phyloP scores from a whole-genome alignment of 2,329 filamentous ascomycete genomes.

The Alternaria angustiovoidea region DNA sequence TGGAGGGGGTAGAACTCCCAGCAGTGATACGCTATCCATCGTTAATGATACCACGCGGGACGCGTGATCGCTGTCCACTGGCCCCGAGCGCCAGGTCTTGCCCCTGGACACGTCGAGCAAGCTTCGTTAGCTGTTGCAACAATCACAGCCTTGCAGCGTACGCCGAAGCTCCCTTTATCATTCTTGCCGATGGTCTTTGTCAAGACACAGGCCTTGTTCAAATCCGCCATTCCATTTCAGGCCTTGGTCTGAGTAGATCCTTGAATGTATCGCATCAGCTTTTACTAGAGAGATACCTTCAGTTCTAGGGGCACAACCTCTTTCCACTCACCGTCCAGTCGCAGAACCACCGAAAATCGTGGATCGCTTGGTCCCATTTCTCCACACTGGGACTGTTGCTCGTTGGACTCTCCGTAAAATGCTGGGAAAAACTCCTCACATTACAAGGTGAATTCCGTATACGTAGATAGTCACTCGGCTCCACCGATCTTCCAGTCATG shows the following conservation, averaged over 20 bases:
- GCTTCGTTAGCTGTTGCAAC: background rate
- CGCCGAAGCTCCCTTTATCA: background rate
- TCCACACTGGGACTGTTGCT: background rate
- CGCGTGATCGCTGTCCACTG: background rate
- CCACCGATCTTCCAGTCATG: background rate
- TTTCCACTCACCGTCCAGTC: background rate
- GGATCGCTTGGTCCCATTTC: background rate
- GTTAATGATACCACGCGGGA: background rate
- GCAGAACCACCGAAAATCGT: background rate
- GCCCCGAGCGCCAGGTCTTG: background rate
- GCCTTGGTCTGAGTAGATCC: background rate
- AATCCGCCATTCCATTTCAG: background rate
- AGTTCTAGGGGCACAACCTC: background rate
- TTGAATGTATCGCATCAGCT: background rate
- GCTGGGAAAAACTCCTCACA: background rate
- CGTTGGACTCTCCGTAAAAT: background rate
- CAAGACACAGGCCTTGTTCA: background rate
- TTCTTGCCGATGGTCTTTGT: background rate
- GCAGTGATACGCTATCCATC: background rate
- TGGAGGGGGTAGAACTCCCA: background rate
- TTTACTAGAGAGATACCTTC: background rate
- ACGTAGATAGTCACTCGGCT: background rate
- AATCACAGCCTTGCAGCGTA: background rate
- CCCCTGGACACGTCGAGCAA: background rate
- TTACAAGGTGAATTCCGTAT: background rate